These are phyloP conservation scores for Claviceps sp. DNA, from an alignment of 2,329 filamentous ascomycete genomes.

Conservation along the genomic window DNA sequence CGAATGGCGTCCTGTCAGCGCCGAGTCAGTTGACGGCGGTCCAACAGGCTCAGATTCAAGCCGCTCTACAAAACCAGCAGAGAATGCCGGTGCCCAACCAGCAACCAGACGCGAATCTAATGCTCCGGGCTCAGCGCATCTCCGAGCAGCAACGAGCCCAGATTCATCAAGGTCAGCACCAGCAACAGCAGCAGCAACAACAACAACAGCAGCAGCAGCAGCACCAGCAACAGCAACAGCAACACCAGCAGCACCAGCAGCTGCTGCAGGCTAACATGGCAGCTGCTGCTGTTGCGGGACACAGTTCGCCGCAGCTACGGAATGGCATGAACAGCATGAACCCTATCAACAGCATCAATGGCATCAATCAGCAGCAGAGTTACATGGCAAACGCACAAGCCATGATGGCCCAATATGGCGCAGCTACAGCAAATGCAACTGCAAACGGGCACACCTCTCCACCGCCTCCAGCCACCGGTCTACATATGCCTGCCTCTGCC, in stretches of 20 bases:
- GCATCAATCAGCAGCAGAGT: conserved; percentile 34
- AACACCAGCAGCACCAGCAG: conserved; percentile 18
- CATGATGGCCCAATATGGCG: conserved; percentile 36
- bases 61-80: conserved; percentile 37
- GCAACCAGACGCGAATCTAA: conserved; percentile 37
- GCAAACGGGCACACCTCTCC: conserved; percentile 28
- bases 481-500: conserved; percentile 33
- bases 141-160: conserved; percentile 50
- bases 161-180: conserved; percentile 27
- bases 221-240: conserved; percentile 19
- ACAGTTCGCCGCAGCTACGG: conserved; percentile 31
- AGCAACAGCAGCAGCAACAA: conserved; percentile 19
- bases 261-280: conserved; percentile 18
- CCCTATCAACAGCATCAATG: conserved; percentile 30
- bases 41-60: conserved; percentile 56
- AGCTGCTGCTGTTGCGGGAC: conserved; percentile 22
- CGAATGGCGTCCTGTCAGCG: conserved; percentile 35
- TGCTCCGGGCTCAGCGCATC: conserved; percentile 52
- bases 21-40: conserved; percentile 50
- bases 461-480: conserved; percentile 30
- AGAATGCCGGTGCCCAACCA: conserved; percentile 39
- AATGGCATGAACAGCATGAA: conserved; percentile 29
- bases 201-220: conserved; percentile 29
- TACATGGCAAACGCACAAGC: conserved; percentile 40
- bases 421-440: conserved; percentile 7